phyloP scores from a whole-genome alignment of 352 stramenopile genomes.

The Phytophthora syringae region DNA sequence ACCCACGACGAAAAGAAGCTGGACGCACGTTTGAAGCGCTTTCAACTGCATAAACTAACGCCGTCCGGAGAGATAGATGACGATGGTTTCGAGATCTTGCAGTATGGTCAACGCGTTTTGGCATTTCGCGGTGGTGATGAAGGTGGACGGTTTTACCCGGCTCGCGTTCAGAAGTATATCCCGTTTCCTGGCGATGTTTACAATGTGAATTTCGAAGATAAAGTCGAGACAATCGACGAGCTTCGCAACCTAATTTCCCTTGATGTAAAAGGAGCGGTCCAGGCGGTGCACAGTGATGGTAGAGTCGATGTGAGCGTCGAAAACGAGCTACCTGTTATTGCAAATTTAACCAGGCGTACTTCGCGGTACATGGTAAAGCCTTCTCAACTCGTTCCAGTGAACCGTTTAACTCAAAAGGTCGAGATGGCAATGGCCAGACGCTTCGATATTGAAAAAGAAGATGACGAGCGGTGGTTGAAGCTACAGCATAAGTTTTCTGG shows the following conservation, averaged over 20 bases:
- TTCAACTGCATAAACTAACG: constrained; percentile 59
- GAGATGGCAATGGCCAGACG: constrained; percentile 48
- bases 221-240: constrained; percentile 63
- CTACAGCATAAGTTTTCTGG: constrained; percentile 50
- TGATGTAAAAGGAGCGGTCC: constrained; percentile 61
- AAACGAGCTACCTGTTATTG: background rate
- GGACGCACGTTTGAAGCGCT: constrained; percentile 48
- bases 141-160: constrained; percentile 67
- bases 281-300: constrained; percentile 54
- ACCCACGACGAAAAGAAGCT: constrained; percentile 38
- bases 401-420: constrained; percentile 42
- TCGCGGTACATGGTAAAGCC: constrained; percentile 13
- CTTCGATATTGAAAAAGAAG: constrained; percentile 30
- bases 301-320: constrained; percentile 60
- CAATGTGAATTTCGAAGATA: constrained; percentile 61
- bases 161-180: constrained; percentile 56
- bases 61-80: constrained; percentile 56
- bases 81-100: constrained; percentile 55
- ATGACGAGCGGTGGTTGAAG: constrained; percentile 27
- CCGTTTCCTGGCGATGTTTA: constrained; percentile 60
- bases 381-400: constrained; percentile 51
- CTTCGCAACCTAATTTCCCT: constrained; percentile 66
- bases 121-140: constrained; percentile 62
- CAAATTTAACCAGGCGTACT: constrained; percentile 3
- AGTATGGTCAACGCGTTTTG: constrained; percentile 69